phyloP scores from a whole-genome alignment of 2,329 filamentous ascomycete species.

The Chaetomium sp. region DNA sequence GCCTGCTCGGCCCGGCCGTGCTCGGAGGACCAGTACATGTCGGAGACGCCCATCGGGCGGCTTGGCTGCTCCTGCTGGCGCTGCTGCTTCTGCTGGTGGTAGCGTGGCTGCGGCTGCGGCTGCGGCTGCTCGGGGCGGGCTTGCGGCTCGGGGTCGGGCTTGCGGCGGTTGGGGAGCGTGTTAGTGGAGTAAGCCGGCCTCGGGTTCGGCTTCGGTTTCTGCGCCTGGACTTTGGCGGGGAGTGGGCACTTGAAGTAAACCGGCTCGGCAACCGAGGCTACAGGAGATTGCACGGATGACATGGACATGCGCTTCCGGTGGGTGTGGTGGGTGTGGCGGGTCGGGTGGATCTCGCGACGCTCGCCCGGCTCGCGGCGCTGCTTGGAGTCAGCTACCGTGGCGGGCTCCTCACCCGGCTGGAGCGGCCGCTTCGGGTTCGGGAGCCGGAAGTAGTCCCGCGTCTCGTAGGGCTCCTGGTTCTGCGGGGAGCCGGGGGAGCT shows the following conservation, averaged over 20 bases:
- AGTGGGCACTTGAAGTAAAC: neutral
- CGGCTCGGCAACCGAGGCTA: neutral
- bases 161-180: neutral
- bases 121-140: neutral
- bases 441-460: neutral
- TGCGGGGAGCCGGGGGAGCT: neutral
- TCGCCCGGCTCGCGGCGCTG: neutral
- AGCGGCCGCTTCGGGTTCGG: neutral
- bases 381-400: neutral
- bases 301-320: neutral
- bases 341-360: neutral
- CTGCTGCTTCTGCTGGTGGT: neutral
- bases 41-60: slow-evolving; percentile 16
- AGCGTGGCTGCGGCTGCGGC: neutral
- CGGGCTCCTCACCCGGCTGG: neutral
- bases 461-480: neutral
- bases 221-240: neutral
- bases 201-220: neutral
- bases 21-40: slow-evolving; percentile 21
- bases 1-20: slow-evolving; percentile 7
- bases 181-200: neutral
- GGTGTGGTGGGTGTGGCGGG: neutral
- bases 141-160: neutral
- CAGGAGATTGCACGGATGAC: neutral
- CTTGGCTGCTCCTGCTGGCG: neutral